A percentile compares a stretch with the other conserved stretches of the same genome.
These are phyloP conservation scores for Colletotrichum gigasporum DNA, from an alignment of 2,329 filamentous ascomycete genomes.

Conservation along the genomic window DNA sequence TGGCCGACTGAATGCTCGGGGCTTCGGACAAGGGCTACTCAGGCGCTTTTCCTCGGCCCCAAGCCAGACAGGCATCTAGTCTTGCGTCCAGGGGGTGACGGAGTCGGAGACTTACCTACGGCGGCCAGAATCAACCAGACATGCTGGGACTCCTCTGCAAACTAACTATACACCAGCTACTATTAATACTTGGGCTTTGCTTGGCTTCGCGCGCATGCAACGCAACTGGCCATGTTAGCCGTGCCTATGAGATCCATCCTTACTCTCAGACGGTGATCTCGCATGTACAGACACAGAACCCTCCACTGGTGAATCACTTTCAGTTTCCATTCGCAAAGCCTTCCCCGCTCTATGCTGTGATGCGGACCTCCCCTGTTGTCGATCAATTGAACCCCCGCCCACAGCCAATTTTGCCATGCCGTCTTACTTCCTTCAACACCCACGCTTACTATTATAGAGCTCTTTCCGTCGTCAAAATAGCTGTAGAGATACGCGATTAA, in stretches of 20 bases:
- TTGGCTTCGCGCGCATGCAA: not conserved
- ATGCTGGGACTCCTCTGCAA: too few relatives aligned
- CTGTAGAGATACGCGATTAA: too few relatives aligned
- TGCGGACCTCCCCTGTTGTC: not conserved
- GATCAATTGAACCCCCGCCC: not conserved
- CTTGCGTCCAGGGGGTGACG: too few relatives aligned
- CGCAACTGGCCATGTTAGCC: not conserved
- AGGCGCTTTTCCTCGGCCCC: too few relatives aligned
- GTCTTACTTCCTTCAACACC: not conserved
- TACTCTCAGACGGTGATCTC: conserved; percentile 11
- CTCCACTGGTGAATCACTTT: not conserved
- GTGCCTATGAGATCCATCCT: not conserved
- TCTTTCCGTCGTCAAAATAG: too few relatives aligned
- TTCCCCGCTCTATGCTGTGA: not conserved
- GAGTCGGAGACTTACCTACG: too few relatives aligned
- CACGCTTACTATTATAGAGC: not conserved
- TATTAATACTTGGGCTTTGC: too few relatives aligned
- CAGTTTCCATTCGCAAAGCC: conserved; percentile 1
- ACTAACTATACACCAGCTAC: too few relatives aligned
- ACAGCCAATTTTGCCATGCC: not conserved
- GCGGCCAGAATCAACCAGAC: too few relatives aligned
- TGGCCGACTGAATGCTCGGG: too few relatives aligned
- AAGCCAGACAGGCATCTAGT: too few relatives aligned
- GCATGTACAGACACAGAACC: not conserved
- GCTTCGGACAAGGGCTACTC: too few relatives aligned